Percentiles rank a stretch among this genome's conserved stretches.
Conservation (phyloP, 108 stramenopile genomes). For the Skeletonema grethae region DNA sequence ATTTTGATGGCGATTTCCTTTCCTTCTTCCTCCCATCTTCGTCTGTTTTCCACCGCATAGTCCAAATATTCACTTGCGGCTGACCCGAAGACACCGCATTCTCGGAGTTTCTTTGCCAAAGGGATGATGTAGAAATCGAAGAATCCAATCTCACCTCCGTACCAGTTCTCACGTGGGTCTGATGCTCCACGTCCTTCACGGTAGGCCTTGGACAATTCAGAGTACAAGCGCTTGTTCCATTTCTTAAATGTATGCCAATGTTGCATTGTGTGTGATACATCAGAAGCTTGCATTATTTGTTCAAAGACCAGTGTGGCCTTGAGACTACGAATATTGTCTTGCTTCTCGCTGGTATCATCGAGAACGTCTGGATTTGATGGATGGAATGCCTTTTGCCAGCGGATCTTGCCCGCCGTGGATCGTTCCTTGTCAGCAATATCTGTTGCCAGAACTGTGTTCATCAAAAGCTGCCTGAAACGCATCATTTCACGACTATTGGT, state of each 20-base stretch:
- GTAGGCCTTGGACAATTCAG: constrained; percentile 49
- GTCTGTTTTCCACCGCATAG: constrained; percentile 50
- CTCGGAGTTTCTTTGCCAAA: constrained; percentile 49
- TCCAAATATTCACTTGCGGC: constrained; percentile 41
- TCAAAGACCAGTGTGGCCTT: constrained; percentile 61
- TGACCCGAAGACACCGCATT: constrained; percentile 59
- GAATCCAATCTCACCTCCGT: constrained; percentile 51
- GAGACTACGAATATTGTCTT: constrained; percentile 35
- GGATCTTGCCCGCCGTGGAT: constrained; percentile 33
- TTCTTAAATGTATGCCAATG: constrained; percentile 60
- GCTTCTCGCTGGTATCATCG: constrained; percentile 9
- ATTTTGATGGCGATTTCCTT: constrained; percentile 33
- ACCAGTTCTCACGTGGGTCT: constrained; percentile 45
- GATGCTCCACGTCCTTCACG: constrained; percentile 31
- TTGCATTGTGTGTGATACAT: constrained; percentile 68
- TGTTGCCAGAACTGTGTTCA: constrained; percentile 56
- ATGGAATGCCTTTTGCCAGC: constrained; percentile 63
- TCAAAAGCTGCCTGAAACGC: constrained; percentile 59
- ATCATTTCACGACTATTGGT: constrained; percentile 28
- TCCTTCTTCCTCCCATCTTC: constrained; percentile 51
- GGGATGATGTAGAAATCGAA: constrained; percentile 60
- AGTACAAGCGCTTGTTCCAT: constrained; percentile 57
- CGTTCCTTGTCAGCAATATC: constrained; percentile 59
- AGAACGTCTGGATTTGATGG: constrained; percentile 3
- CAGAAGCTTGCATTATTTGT: constrained; percentile 63